These are phyloP conservation scores for Epicoccum nigrum DNA, from an alignment of 2,329 filamentous ascomycete species.

Conservation along the genomic window DNA sequence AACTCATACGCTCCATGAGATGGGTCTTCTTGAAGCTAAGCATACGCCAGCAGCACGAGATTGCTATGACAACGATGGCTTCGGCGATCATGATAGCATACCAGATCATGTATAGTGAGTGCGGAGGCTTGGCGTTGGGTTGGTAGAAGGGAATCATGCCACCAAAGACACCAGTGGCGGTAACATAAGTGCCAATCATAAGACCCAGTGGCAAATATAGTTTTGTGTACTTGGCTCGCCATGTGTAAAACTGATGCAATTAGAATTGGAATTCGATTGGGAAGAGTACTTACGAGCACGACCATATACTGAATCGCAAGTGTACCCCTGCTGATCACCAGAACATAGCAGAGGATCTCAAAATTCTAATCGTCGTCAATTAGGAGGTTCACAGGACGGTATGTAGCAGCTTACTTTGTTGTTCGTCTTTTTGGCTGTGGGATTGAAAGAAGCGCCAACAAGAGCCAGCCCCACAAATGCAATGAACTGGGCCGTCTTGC, in stretches of 20 bases:
- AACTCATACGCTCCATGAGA: constrained; percentile 66
- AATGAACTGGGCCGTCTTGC: constrained; percentile 47
- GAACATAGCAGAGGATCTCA: constrained; percentile 43
- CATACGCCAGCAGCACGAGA: constrained; percentile 62
- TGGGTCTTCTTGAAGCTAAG: constrained; percentile 68
- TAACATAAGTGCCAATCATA: constrained; percentile 38
- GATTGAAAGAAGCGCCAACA: constrained; percentile 46
- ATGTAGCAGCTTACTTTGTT: constrained; percentile 30
- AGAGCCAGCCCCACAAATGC: constrained; percentile 47
- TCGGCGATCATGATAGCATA: constrained; percentile 59
- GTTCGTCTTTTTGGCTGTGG: constrained; percentile 27
- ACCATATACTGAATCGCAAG: constrained; percentile 43
- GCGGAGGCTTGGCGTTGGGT: constrained; percentile 17
- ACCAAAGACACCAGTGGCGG: constrained; percentile 37
- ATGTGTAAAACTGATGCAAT: constrained; percentile 35
- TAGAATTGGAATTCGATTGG: background rate
- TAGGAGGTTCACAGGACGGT: too few relatives aligned
- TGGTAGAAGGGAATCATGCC: constrained; percentile 45
- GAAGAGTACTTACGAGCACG: constrained; percentile 31
- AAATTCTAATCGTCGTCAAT: constrained; percentile 37
- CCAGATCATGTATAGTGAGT: constrained; percentile 43
- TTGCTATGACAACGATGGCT: constrained; percentile 56
- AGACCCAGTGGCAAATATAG: constrained; percentile 43
- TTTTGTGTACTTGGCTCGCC: constrained; percentile 37
- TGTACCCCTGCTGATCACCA: constrained; percentile 43